These are phyloP conservation scores for Ascochyta lentis DNA, from an alignment of 2,329 filamentous ascomycete species.

Conservation along the genomic window DNA sequence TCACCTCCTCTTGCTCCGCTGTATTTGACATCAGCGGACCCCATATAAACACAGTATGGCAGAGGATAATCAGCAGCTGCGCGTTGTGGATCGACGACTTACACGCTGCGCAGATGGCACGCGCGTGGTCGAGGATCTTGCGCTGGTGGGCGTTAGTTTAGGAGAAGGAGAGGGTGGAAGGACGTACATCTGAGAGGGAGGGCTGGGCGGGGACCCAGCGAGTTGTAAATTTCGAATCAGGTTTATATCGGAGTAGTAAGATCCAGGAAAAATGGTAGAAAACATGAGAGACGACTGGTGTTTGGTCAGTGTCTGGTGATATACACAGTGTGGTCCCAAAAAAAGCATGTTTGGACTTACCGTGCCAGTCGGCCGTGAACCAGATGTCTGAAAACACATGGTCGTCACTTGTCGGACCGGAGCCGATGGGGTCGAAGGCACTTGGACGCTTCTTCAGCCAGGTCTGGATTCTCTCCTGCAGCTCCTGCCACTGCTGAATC, in stretches of 20 bases:
- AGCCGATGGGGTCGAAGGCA: constrained; percentile 36
- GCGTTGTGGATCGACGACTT: constrained; percentile 32
- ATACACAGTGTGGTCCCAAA: too few species aligned
- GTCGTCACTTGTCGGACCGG: constrained; percentile 10
- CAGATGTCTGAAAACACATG: constrained; percentile 19
- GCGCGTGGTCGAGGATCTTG: constrained; percentile 32
- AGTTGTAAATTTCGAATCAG: constrained; percentile 33
- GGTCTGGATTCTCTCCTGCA: constrained; percentile 29
- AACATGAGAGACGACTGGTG: constrained; percentile 29
- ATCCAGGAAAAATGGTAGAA: constrained; percentile 41
- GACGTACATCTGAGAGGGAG: constrained; percentile 2
- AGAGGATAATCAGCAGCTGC: constrained; percentile 29
- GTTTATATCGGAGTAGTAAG: constrained; percentile 38
- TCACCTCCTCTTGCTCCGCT: constrained; percentile 28
- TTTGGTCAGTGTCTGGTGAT: neutral
- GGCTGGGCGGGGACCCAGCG: constrained; percentile 18
- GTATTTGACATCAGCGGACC: constrained; percentile 28
- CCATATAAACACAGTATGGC: constrained; percentile 38
- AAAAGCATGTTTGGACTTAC: constrained; percentile 15
- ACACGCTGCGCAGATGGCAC: constrained; percentile 32
- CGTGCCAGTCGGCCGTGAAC: constrained; percentile 36
- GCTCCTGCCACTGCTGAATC: constrained; percentile 25
- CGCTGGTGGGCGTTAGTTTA: constrained; percentile 9
- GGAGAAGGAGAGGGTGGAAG: too few species aligned
- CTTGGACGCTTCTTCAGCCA: constrained; percentile 31